Evolutionary conservation across 2,329 filamentous ascomycete genomes (phyloP).

Genomic region (Ceratocystis smalleyi): DNA sequence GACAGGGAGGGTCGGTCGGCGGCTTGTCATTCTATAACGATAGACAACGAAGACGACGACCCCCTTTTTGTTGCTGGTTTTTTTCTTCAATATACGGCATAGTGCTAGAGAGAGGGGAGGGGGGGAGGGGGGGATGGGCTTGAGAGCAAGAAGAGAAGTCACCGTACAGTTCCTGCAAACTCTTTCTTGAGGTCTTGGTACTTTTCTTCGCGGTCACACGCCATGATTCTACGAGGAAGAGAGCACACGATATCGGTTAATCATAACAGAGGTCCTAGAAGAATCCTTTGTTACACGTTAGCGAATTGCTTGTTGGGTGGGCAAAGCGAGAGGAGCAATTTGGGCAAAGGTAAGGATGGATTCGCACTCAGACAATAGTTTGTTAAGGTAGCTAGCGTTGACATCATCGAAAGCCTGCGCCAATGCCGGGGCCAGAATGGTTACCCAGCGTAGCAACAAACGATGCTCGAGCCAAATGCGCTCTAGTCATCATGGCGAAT

Average conservation of each 20-base stretch:
- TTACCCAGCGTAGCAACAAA: constrained; percentile 41
- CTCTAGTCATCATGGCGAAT: constrained; percentile 90
- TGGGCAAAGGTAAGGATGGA: neutral
- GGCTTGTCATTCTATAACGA: constrained; percentile 20
- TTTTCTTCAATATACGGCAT: neutral
- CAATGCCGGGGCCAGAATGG: constrained; percentile 59
- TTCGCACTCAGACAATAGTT: constrained; percentile 61
- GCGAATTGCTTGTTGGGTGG: neutral
- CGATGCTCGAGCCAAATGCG: constrained; percentile 99
- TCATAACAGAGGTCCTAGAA: constrained; percentile 3
- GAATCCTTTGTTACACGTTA: constrained; percentile 10
- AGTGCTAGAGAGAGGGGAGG: neutral
- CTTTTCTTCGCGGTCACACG: constrained; percentile 84
- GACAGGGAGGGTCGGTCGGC: constrained; percentile 16
- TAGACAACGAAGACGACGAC: neutral
- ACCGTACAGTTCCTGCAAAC: constrained; percentile 70
- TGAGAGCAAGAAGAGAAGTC: constrained; percentile 20
- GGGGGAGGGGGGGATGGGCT: neutral
- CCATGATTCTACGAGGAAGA: constrained; percentile 55
- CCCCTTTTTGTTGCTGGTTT: no score
- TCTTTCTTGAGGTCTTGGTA: constrained; percentile 66
- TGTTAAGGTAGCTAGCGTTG: constrained; percentile 88
- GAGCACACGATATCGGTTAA: constrained; percentile 7
- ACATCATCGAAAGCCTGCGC: constrained; percentile 82
- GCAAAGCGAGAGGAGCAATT: neutral